phyloP scores from a whole-genome alignment of 495 filamentous ascomycete genomes.

The Xanthoparmelia taractica region DNA sequence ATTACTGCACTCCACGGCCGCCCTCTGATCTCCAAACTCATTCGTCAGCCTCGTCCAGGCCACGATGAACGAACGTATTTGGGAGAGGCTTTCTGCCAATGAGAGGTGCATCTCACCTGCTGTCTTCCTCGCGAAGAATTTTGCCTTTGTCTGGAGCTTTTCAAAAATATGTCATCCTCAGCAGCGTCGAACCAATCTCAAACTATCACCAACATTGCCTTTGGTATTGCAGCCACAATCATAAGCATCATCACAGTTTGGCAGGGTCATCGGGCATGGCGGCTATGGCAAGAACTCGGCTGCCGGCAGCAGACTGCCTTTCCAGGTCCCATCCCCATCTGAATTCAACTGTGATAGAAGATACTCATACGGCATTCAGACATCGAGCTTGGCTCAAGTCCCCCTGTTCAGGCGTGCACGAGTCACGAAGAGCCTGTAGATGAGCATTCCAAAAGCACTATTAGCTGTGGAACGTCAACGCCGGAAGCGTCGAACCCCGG shows the following conservation, averaged over 20 bases:
- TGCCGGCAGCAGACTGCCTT: not conserved
- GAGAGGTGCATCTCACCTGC: not conserved
- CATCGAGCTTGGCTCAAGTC: slow-evolving; percentile 9
- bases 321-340: not conserved
- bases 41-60: not conserved
- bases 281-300: slow-evolving; percentile 4
- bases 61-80: not conserved
- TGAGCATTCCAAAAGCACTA: not conserved
- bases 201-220: slow-evolving; percentile 9
- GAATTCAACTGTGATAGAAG: not conserved
- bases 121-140: not conserved
- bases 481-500: not conserved
- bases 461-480: not conserved
- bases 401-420: not conserved
- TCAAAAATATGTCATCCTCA: not conserved
- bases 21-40: not conserved
- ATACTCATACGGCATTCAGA: slow-evolving; percentile 3
- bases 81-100: slow-evolving; percentile 1
- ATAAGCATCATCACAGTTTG: slow-evolving; percentile 14
- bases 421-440: not conserved
- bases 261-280: slow-evolving; percentile 14
- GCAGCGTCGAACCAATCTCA: slow-evolving; percentile 4
- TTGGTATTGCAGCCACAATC: slow-evolving; percentile 12
- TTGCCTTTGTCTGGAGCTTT: not conserved
- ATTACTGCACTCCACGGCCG: not conserved